A percentile compares a stretch with the other conserved stretches of the same genome.
phyloP scores from a whole-genome alignment of 1,139 yeast species.

The Williopsis jadinii region DNA sequence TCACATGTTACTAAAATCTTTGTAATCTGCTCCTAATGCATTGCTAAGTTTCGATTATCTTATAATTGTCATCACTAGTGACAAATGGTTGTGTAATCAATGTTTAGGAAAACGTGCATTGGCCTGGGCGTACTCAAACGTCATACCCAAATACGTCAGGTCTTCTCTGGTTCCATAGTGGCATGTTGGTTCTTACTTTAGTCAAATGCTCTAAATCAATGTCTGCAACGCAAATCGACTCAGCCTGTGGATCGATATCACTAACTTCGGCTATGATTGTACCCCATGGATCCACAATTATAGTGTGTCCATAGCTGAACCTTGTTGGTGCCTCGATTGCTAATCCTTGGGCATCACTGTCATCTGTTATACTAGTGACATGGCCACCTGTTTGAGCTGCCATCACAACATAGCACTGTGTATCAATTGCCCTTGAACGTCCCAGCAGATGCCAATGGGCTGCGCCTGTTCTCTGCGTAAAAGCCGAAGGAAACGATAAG shows the following conservation, averaged over 20 bases:
- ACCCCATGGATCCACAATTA: conserved; percentile 92
- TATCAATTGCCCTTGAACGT: conserved; percentile 77
- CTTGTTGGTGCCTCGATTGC: conserved; percentile 30
- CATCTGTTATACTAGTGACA: conserved; percentile 32
- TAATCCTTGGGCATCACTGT: conserved; percentile 28
- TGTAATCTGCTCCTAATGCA: no score
- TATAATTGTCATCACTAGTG: no score
- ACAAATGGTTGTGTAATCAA: no score
- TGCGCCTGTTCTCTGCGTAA: conserved; percentile 83
- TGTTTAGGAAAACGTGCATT: no score
- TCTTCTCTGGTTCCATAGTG: conserved; percentile 64
- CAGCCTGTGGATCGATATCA: conserved; percentile 33
- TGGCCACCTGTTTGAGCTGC: conserved; percentile 90
- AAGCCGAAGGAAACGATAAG: conserved; percentile 82
- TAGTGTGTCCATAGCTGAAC: conserved; percentile 75
- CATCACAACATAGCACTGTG: conserved; percentile 82
- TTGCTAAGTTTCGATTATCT: no score
- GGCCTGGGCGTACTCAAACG: conserved; percentile 2
- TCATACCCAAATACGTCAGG: conserved; percentile 38
- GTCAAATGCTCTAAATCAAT: conserved; percentile 47
- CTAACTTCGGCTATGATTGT: conserved; percentile 56
- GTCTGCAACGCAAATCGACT: conserved; percentile 57
- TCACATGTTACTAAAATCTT: no score
- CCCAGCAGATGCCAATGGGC: conserved; percentile 87
- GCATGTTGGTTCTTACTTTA: conserved; percentile 59